Percentiles rank a stretch among this genome's conserved stretches.
phyloP scores from a whole-genome alignment of 2,329 filamentous ascomycete species.

The Alternaria conjuncta region DNA sequence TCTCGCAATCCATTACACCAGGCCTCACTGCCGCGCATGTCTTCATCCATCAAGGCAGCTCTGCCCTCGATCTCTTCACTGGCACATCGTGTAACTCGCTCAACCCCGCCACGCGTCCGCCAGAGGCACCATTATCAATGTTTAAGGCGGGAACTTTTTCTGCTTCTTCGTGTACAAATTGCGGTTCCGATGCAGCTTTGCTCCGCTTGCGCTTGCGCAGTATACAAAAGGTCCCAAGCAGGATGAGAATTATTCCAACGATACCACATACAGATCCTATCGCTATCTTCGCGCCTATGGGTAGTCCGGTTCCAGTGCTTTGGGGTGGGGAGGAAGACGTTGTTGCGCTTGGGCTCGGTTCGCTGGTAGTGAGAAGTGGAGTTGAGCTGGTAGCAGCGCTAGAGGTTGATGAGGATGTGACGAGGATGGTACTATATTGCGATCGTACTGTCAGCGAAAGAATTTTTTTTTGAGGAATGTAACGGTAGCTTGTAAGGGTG shows the following conservation, averaged over 20 bases:
- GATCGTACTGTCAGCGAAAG: background rate
- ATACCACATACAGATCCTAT: background rate
- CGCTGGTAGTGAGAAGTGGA: background rate
- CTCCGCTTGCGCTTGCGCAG: background rate
- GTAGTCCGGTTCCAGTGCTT: background rate
- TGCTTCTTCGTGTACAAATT: background rate
- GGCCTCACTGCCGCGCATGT: too few relatives aligned
- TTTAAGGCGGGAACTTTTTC: background rate
- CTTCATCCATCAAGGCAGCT: background rate
- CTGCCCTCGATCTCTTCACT: background rate
- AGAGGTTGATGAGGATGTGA: background rate
- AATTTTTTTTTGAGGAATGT: too few relatives aligned
- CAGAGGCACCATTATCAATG: background rate
- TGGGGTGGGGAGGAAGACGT: background rate
- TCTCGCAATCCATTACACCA: background rate
- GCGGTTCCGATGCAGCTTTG: background rate
- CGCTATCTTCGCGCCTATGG: background rate
- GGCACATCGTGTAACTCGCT: background rate
- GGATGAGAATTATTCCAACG: background rate
- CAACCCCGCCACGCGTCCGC: background rate
- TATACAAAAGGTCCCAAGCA: background rate
- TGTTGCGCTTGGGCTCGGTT: background rate
- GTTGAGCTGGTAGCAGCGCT: background rate
- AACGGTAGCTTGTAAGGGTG: background rate
- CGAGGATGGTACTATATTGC: background rate